These are phyloP conservation scores for Coccomyxa sp. DNA, from an alignment of 139 green algal genomes.

Conservation along the genomic window DNA sequence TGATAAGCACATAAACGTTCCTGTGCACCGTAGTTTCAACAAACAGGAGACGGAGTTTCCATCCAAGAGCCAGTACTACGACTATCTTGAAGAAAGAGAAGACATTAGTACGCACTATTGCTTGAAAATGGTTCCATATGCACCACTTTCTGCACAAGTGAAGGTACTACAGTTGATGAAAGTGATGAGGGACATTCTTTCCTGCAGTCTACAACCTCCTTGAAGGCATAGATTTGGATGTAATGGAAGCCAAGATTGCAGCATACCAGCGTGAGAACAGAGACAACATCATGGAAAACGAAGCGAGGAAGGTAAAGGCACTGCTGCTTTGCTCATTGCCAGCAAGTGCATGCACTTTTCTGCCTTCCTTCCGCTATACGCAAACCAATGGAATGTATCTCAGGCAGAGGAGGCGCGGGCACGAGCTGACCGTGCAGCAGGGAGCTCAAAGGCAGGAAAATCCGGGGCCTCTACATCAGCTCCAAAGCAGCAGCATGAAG, in stretches of 20 bases:
- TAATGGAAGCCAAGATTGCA: conserved; percentile 25
- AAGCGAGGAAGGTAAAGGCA: conserved; percentile 22
- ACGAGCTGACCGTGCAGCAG: no score
- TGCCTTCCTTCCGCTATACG: no score
- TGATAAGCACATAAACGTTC: neutral
- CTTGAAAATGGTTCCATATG: neutral
- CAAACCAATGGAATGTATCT: no score
- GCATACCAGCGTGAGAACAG: conserved; percentile 31
- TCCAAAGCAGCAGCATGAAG: neutral
- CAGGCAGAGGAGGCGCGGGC: no score
- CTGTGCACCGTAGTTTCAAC: conserved; percentile 52
- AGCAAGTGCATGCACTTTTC: neutral
- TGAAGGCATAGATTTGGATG: conserved; percentile 1
- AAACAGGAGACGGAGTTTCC: conserved; percentile 58
- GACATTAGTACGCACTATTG: conserved; percentile 59
- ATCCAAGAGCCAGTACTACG: conserved; percentile 46
- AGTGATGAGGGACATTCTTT: neutral
- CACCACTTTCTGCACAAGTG: neutral
- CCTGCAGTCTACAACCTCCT: conserved; percentile 3
- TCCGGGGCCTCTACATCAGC: neutral
- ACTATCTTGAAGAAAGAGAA: conserved; percentile 71
- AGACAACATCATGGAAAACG: conserved; percentile 29
- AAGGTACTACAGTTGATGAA: no score
- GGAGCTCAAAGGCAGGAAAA: no score
- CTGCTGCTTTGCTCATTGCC: neutral